Conservation (phyloP, 2,329 filamentous ascomycete species). For the Trichoderma endophyticum region DNA sequence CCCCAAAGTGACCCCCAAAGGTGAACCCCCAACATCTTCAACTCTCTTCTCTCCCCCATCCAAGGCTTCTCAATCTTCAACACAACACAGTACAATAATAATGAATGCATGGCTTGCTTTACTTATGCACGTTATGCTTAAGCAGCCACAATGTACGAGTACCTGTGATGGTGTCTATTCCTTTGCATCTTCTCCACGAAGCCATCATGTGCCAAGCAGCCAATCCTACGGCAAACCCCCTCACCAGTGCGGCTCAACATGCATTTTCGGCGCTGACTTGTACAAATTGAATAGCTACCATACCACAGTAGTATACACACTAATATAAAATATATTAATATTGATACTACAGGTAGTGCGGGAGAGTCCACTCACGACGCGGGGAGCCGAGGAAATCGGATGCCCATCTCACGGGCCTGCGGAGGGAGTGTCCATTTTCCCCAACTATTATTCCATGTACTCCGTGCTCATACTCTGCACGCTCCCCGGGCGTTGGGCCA, state of each 20-base stretch:
- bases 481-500: not conserved
- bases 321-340: not conserved
- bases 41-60: not conserved
- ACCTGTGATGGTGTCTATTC: not conserved
- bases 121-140: not conserved
- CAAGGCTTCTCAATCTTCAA: not conserved
- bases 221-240: not conserved
- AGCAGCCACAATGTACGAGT: not conserved
- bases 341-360: not conserved
- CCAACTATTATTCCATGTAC: not conserved
- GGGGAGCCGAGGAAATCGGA: constrained; percentile 2
- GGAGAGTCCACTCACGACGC: not conserved
- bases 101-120: not conserved
- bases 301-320: not conserved
- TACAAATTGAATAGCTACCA: not conserved
- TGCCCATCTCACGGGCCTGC: not conserved
- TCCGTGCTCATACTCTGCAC: not conserved
- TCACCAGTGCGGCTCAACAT: constrained; percentile 1
- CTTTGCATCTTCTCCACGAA: not conserved
- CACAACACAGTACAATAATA: not conserved
- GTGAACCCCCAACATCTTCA: not conserved
- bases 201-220: not conserved
- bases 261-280: not conserved
- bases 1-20: not conserved
- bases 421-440: not conserved